Conservation (phyloP, 73 alveolate species). For the Paramecium caudatum region DNA sequence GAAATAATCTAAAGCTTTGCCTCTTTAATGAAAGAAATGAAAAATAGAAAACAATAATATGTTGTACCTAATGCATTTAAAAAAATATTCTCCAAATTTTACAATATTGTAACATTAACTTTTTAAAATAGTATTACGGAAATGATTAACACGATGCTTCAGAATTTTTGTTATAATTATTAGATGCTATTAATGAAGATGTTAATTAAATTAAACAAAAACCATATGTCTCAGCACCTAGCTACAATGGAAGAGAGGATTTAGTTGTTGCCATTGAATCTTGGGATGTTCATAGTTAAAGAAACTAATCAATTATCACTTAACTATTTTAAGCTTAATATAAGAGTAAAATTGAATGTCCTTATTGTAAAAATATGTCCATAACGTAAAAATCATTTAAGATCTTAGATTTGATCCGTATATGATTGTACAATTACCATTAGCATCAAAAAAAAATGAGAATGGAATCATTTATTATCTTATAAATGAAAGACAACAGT, state of each 20-base stretch:
- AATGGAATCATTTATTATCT: conserved; percentile 1
- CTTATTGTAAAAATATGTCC: conserved; percentile 88
- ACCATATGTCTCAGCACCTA: conserved; percentile 88
- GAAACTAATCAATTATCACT: conserved; percentile 95
- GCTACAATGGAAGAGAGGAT: conserved; percentile 85
- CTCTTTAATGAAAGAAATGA: conserved; percentile 58
- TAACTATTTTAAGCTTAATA: conserved; percentile 96
- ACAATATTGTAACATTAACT: conserved; percentile 6
- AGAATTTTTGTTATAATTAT: conserved; percentile 90
- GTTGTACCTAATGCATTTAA: conserved; percentile 62
- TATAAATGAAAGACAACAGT: background rate
- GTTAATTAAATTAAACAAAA: conserved; percentile 89
- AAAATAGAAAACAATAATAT: conserved; percentile 9
- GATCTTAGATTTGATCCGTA: conserved; percentile 27
- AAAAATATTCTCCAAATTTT: conserved; percentile 57
- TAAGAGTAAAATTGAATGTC: conserved; percentile 94
- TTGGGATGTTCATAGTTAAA: conserved; percentile 92
- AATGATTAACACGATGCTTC: conserved; percentile 72
- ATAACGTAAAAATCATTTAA: conserved; percentile 76
- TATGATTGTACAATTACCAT: conserved; percentile 45
- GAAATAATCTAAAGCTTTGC: conserved; percentile 57
- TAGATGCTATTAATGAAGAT: conserved; percentile 97
- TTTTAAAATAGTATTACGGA: conserved; percentile 43
- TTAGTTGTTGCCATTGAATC: conserved; percentile 88
- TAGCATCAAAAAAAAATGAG: background rate